phyloP scores from a whole-genome alignment of 2,329 filamentous ascomycete species.

The Xylaria sp. region DNA sequence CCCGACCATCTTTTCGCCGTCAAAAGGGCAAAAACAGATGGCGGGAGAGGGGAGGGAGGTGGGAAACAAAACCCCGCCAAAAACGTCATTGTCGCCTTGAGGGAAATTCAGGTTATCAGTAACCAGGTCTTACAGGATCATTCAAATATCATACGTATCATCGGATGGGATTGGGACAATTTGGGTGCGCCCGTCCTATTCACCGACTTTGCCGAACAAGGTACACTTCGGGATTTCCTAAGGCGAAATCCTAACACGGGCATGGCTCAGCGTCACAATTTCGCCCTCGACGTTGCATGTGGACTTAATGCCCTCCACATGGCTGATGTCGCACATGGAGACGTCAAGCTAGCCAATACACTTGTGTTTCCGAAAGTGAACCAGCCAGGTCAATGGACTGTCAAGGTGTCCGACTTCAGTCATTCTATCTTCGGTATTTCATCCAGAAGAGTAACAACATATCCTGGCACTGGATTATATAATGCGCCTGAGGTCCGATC shows the following conservation, averaged over 20 bases:
- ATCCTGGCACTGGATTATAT: neutral
- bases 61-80: neutral
- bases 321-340: neutral
- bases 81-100: neutral
- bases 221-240: neutral
- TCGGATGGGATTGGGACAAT: neutral
- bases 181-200: neutral
- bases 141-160: neutral
- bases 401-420: neutral
- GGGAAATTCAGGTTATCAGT: neutral
- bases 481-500: neutral
- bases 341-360: neutral
- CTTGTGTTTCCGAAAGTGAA: neutral
- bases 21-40: neutral
- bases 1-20: neutral
- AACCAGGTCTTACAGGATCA: neutral
- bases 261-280: neutral
- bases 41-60: neutral
- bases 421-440: neutral
- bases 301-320: neutral
- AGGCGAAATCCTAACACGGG: neutral
- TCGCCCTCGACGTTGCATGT: neutral
- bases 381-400: neutral
- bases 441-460: neutral
- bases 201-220: neutral